These are phyloP conservation scores for Leccinum solheimii DNA, from an alignment of 1,284 basidiomycete genomes.

Conservation along the genomic window DNA sequence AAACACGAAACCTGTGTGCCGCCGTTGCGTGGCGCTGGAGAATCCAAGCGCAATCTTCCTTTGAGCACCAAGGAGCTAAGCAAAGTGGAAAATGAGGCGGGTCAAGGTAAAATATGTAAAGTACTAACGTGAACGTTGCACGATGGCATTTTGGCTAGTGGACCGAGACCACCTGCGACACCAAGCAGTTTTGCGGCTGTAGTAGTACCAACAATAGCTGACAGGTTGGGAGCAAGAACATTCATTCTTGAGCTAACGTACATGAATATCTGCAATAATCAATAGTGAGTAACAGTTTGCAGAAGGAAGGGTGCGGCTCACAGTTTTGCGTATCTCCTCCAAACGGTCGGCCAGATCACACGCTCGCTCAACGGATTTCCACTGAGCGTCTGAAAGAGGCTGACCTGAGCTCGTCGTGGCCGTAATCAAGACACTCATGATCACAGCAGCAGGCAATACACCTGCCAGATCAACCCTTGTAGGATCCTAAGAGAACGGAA, in stretches of 20 bases:
- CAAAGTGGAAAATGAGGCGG: slow-evolving; percentile 1
- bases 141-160: slow-evolving; percentile 91
- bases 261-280: slow-evolving; percentile 76
- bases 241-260: slow-evolving; percentile 99
- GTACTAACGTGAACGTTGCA: slow-evolving; percentile 89
- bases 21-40: slow-evolving; percentile 75
- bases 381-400: slow-evolving; percentile 68
- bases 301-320: slow-evolving; percentile 32
- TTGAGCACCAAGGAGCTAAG: slow-evolving; percentile 88
- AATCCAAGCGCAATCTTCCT: slow-evolving; percentile 88
- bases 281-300: slow-evolving; percentile 8
- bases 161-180: slow-evolving; percentile 91
- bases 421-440: slow-evolving; percentile 96
- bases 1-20: slow-evolving; percentile 97
- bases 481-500: slow-evolving; percentile 55
- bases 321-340: slow-evolving; percentile 86
- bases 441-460: slow-evolving; percentile 86
- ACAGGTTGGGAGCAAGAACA: slow-evolving; percentile 96
- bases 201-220: slow-evolving; percentile 95
- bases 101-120: not conserved
- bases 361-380: slow-evolving; percentile 81
- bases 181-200: slow-evolving; percentile 98
- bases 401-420: slow-evolving; percentile 89
- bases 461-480: slow-evolving; percentile 81
- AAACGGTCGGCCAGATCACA: slow-evolving; percentile 87